A percentile compares a stretch with the other conserved stretches of the same genome.
These are phyloP conservation scores for Triticum urartu DNA, from an alignment of 176 grass and related monocot genomes.

Conservation along the genomic window DNA sequence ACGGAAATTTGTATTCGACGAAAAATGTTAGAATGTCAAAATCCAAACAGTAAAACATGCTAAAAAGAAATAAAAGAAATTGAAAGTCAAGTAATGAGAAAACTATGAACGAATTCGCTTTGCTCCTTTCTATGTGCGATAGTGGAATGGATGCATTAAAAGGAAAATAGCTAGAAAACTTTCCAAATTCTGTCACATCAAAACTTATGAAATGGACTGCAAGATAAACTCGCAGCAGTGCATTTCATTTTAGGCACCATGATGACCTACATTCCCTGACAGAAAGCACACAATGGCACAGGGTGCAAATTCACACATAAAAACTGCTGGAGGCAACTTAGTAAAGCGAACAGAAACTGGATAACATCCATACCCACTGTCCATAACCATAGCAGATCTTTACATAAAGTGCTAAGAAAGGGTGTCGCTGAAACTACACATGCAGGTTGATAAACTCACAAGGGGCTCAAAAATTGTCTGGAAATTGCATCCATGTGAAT, in stretches of 20 bases:
- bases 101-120: no score
- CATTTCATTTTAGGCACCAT: not conserved
- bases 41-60: no score
- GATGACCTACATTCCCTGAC: not conserved
- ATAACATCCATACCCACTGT: not conserved
- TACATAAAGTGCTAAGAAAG: slow-evolving; percentile 12
- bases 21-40: no score
- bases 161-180: not conserved
- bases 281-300: no score
- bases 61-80: no score
- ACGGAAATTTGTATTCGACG: no score
- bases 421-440: not conserved
- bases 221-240: not conserved
- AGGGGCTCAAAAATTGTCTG: not conserved
- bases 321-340: not conserved
- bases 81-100: no score
- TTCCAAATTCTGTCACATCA: not conserved
- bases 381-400: not conserved
- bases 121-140: no score
- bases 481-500: slow-evolving; percentile 34
- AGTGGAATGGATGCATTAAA: not conserved
- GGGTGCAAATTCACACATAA: not conserved
- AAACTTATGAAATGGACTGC: not conserved
- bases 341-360: not conserved
- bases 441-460: slow-evolving; percentile 2